Evolutionary conservation across 257 asterid genomes (phyloP).

Genomic region (Oldenlandia corymbosa): DNA sequence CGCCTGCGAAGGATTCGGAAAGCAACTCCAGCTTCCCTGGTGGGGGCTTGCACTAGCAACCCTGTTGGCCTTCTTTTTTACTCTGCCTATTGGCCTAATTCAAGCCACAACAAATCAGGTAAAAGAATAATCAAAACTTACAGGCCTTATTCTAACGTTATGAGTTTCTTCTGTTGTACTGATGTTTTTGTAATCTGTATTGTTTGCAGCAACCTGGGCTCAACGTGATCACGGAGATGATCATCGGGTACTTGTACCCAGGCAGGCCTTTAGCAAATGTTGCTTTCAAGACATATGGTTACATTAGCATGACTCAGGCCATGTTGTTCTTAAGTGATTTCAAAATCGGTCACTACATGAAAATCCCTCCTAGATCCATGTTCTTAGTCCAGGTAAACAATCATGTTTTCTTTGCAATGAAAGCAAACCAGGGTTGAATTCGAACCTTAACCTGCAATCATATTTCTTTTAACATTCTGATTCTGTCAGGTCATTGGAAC

Average conservation of each 20-base stretch:
- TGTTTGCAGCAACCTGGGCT: slow-evolving; percentile 60
- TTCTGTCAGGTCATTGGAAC: slow-evolving; percentile 70
- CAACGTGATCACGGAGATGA: slow-evolving; percentile 62
- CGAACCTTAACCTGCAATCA: too few relatives aligned
- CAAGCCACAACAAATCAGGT: slow-evolving; percentile 72
- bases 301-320: slow-evolving; percentile 68
- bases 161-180: too few relatives aligned
- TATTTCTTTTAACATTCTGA: too few relatives aligned
- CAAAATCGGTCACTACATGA: slow-evolving; percentile 79
- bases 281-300: slow-evolving; percentile 70
- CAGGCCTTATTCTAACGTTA: too few relatives aligned
- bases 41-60: slow-evolving; percentile 69
- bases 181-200: neutral
- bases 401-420: too few relatives aligned
- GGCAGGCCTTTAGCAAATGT: slow-evolving; percentile 77
- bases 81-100: slow-evolving; percentile 65
- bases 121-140: neutral
- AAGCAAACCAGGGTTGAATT: too few relatives aligned
- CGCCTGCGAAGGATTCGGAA: slow-evolving; percentile 47
- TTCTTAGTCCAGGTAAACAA: slow-evolving; percentile 53
- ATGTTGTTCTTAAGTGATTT: slow-evolving; percentile 53
- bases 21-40: slow-evolving; percentile 72
- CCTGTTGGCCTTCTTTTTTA: slow-evolving; percentile 47
- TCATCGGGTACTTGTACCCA: slow-evolving; percentile 59
- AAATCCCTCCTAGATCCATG: slow-evolving; percentile 81